Percentiles rank a stretch among this genome's conserved stretches.
Conservation (phyloP, 352 stramenopile species). For the Pythium oligandrum region DNA sequence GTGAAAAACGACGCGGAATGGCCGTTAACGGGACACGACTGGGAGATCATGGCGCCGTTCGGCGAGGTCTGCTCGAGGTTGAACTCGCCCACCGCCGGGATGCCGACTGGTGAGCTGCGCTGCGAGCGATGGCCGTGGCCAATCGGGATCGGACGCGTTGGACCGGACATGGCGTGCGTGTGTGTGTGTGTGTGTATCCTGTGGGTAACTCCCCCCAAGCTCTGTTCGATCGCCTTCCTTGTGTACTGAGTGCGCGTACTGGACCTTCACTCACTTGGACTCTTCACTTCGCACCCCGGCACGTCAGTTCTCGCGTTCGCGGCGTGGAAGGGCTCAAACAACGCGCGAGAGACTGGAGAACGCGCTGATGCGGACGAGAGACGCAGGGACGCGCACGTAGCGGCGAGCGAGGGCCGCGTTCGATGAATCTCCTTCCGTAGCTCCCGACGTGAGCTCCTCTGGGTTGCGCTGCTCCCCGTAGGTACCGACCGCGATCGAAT, state of each 20-base stretch:
- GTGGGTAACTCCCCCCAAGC: too few relatives aligned
- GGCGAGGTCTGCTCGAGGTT: constrained; percentile 1
- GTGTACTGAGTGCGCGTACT: background rate
- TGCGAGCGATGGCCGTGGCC: constrained; percentile 34
- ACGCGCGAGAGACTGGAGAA: too few relatives aligned
- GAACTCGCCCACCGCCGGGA: constrained; percentile 2
- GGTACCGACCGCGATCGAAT: too few relatives aligned
- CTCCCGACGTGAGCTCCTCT: too few relatives aligned
- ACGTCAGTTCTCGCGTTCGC: too few relatives aligned
- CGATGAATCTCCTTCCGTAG: too few relatives aligned
- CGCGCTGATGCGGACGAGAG: too few relatives aligned
- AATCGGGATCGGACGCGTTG: constrained; percentile 51
- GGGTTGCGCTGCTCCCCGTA: too few relatives aligned
- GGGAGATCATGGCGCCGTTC: constrained; percentile 32
- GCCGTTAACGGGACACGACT: constrained; percentile 58
- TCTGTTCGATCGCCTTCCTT: background rate
- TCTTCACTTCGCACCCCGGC: background rate
- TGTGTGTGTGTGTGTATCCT: constrained; percentile 1
- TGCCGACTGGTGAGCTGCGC: constrained; percentile 30
- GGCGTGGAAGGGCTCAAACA: too few relatives aligned
- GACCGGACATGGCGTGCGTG: constrained; percentile 22
- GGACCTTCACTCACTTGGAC: background rate
- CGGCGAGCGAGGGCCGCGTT: too few relatives aligned
- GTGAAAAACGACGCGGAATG: constrained; percentile 15
- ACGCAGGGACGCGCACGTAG: background rate